Conservation (phyloP, 129 eudicot genomes). For the Centella asiatica region DNA sequence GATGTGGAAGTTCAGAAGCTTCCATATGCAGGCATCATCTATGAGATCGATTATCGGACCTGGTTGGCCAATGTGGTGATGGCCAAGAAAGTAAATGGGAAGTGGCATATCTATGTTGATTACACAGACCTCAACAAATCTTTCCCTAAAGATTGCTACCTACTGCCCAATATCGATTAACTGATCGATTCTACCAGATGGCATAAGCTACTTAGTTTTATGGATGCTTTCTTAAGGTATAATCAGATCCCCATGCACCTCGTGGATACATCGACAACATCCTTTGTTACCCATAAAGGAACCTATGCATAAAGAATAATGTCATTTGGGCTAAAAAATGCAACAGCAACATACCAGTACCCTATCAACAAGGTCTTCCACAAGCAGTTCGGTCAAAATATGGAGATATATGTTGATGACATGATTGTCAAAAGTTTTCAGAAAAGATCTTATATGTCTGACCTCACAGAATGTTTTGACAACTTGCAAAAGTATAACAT, state of each 20-base stretch:
- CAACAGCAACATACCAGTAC: too few relatives aligned
- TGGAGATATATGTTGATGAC: too few relatives aligned
- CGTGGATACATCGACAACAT: background rate
- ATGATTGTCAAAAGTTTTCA: too few relatives aligned
- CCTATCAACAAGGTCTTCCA: too few relatives aligned
- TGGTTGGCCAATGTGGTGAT: background rate
- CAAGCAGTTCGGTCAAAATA: too few relatives aligned
- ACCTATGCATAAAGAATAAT: background rate
- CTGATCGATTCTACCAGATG: background rate
- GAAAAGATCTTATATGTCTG: too few relatives aligned
- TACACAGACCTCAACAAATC: background rate
- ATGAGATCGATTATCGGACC: background rate
- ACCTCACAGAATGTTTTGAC: too few relatives aligned
- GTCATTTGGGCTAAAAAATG: background rate
- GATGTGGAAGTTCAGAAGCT: background rate
- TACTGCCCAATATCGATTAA: background rate
- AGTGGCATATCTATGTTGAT: background rate
- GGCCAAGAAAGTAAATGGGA: background rate
- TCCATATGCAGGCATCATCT: background rate
- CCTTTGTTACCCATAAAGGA: background rate
- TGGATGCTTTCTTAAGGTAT: background rate
- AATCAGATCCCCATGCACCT: background rate
- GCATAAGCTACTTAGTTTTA: background rate
- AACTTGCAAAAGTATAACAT: too few relatives aligned
- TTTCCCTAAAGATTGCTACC: background rate